Evolutionary conservation across 441 rosid species (phyloP).

Genomic region (Adansonia madagascariensis): DNA sequence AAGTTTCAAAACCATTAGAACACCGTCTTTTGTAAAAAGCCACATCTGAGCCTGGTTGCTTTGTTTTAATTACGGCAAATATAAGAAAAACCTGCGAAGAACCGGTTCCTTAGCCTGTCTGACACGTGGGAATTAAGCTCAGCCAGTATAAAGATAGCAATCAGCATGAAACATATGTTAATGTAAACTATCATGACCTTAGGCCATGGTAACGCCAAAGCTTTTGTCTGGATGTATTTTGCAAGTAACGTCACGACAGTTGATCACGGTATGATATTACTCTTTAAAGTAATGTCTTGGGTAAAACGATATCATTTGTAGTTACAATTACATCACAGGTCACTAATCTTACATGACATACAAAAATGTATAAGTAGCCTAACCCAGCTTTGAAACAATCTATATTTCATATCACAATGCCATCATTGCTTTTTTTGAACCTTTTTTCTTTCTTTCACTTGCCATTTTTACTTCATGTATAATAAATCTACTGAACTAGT

Average conservation of each 20-base stretch:
- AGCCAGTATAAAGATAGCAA: background rate
- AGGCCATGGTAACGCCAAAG: constrained; percentile 6
- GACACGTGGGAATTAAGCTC: background rate
- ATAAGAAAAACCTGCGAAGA: background rate
- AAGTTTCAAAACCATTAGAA: constrained; percentile 9
- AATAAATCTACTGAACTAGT: background rate
- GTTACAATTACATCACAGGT: constrained; percentile 15
- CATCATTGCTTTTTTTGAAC: background rate
- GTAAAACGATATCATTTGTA: background rate
- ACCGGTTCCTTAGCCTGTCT: background rate
- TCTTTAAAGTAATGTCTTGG: background rate
- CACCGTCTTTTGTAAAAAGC: background rate
- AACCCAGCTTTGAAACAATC: constrained; percentile 4
- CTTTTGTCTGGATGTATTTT: background rate
- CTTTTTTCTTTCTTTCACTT: constrained; percentile 8
- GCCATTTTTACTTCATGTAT: constrained; percentile 7
- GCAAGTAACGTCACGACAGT: background rate
- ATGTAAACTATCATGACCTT: background rate
- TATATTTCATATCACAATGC: background rate
- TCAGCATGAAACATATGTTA: background rate
- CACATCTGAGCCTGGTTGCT: background rate
- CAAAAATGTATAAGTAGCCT: background rate
- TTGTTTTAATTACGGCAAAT: background rate
- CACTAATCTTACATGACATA: background rate
- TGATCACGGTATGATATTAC: background rate